Conservation (phyloP, 768 basidiomycete genomes). For the Naganishia onofrii region DNA sequence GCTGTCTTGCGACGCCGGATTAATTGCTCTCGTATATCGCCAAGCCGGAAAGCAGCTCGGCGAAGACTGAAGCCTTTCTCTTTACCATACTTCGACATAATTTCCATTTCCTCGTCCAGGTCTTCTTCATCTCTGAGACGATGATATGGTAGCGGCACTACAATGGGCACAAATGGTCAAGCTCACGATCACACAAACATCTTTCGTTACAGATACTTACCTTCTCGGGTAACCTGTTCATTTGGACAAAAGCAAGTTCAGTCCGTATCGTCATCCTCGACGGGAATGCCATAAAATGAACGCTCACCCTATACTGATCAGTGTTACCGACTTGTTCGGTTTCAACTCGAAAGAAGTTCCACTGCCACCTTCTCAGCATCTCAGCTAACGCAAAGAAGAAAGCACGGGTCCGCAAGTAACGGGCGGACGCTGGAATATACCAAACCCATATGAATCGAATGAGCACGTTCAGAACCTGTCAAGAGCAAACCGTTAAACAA, state of each 20-base stretch:
- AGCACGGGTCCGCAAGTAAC: conserved; percentile 59
- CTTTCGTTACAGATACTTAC: background rate
- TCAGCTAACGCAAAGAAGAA: conserved; percentile 73
- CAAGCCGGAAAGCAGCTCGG: conserved; percentile 21
- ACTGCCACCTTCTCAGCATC: conserved; percentile 74
- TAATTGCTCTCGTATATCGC: conserved; percentile 7
- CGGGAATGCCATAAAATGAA: background rate
- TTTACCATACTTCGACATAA: background rate
- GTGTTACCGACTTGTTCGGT: conserved; percentile 91
- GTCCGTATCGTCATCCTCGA: background rate
- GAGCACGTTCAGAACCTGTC: conserved; percentile 61
- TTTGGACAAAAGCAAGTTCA: background rate
- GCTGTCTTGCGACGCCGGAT: background rate
- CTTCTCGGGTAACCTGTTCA: conserved; percentile 29
- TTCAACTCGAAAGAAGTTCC: conserved; percentile 68
- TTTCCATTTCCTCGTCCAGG: conserved; percentile 28
- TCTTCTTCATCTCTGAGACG: conserved; percentile 22
- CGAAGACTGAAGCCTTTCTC: conserved; percentile 25
- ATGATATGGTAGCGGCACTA: conserved; percentile 28
- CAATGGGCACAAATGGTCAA: background rate
- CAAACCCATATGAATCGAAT: conserved; percentile 80
- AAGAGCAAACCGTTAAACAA: too few relatives aligned
- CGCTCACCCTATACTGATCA: conserved; percentile 71
- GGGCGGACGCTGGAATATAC: conserved; percentile 63
- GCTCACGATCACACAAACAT: background rate